Conservation (phyloP, 768 basidiomycete species). For the Mycena rebaudengoi region DNA sequence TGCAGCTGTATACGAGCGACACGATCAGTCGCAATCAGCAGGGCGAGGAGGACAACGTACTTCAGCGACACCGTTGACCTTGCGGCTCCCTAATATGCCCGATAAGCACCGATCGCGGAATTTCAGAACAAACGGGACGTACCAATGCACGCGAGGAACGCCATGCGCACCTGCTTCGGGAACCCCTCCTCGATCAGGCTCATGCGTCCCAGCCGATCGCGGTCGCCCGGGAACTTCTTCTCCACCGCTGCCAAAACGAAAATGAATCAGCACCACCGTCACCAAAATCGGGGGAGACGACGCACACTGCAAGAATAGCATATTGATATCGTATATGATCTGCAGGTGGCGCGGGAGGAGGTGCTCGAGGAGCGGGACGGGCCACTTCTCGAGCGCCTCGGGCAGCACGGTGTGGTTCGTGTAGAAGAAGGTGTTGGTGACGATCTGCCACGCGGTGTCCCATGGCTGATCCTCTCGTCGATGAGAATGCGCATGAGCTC, state of each 20-base stretch:
- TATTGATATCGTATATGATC: conserved; percentile 85
- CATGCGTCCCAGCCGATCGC: conserved; percentile 84
- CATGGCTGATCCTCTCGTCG: conserved; percentile 93
- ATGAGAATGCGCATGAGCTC: conserved; percentile 93
- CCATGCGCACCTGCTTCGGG: conserved; percentile 91
- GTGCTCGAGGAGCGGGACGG: conserved; percentile 85
- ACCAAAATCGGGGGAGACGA: background rate
- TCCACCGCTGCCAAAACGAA: conserved; percentile 68
- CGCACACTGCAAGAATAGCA: conserved; percentile 76
- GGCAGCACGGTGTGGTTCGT: conserved; percentile 96
- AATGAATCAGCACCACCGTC: background rate
- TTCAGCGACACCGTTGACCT: conserved; percentile 97
- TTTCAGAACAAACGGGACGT: no score
- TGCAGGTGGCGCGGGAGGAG: conserved; percentile 91
- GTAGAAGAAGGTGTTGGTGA: conserved; percentile 92
- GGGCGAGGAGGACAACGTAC: conserved; percentile 39
- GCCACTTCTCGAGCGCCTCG: conserved; percentile 92
- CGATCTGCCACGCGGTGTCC: conserved; percentile 88
- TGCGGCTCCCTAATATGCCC: no score
- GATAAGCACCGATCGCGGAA: no score
- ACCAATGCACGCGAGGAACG: conserved; percentile 91
- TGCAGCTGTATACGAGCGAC: conserved; percentile 78
- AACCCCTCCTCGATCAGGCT: conserved; percentile 92
- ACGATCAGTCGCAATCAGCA: background rate
- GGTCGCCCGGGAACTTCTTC: conserved; percentile 88